Base-by-base conservation (phyloP, 1,284 basidiomycete species). In the Sphagnurus paluster region DNA sequence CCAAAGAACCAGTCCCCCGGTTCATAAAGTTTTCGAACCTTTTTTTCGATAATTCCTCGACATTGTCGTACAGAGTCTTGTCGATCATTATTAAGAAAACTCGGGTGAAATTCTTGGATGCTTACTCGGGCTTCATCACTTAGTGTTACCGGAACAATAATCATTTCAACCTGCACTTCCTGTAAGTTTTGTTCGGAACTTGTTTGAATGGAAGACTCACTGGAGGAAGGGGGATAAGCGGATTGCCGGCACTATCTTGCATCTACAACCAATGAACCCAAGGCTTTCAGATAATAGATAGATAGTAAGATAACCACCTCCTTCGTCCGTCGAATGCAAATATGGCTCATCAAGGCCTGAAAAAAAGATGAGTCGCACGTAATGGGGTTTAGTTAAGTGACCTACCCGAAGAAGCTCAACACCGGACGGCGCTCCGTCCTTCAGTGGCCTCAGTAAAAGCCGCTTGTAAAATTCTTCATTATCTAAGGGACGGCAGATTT, bases 271-370 rank as follows among this genome's bases (percentile, higher is more conserved):
- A 43, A 41, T 25, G 24, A 25, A 25, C 24, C 30, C 13, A 24
- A 33, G 24, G n/a, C 5, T 20, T 59, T 5, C 58, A 44, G 13
- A 14, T 39, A 33, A 9, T 6, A 23, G 29, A 14, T 24, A 3
- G 6, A 24, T 4, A n/a, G 30, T 33, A 17, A 39, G 30, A 51
- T 17, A 20, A 24, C 50, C 37, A 84, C 87, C 67, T 93, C 89
- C 65, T 94, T 94, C 3, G 90, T 93, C 25, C 92, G 78, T 4
- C 92, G 84, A 36, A 96, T 84, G 44, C 92, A 90, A 11, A 84
- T 76, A 21, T 90, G 87, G 35, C 73, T 82, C 77, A 95, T 92
- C n/a, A 96, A 67, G 3, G 87, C 89, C 84, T 90, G 51, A 11
- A 51, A 16, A 36, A 33, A 10, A 25, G 28, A 41, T 57, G 9